These are phyloP conservation scores for Pseudogymnoascus sp. DNA, from an alignment of 2,329 filamentous ascomycete genomes.

Conservation along the genomic window DNA sequence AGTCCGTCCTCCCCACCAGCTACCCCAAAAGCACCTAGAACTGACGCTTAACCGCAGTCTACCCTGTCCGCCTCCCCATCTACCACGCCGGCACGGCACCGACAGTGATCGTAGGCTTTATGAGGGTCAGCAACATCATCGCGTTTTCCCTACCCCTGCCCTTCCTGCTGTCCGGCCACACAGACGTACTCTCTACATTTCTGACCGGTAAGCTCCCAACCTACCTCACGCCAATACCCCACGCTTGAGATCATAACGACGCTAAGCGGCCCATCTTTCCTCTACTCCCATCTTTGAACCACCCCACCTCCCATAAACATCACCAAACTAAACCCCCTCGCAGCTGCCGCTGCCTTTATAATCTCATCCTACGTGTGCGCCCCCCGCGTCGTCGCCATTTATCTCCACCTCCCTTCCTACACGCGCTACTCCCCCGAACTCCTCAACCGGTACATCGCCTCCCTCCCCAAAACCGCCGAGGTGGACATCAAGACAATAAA, in stretches of 20 bases:
- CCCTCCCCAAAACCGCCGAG: conserved; percentile 35
- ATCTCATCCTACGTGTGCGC: conserved; percentile 59
- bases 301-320: conserved; percentile 37
- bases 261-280: neutral
- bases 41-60: conserved; percentile 30
- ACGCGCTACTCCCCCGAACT: conserved; percentile 54
- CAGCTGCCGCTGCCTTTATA: conserved; percentile 44
- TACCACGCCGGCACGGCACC: conserved; percentile 67
- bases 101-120: conserved; percentile 59
- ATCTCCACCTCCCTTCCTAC: conserved; percentile 58
- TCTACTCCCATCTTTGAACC: conserved; percentile 47
- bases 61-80: conserved; percentile 56
- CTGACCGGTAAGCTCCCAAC: neutral
- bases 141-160: conserved; percentile 28
- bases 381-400: conserved; percentile 66
- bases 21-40: neutral
- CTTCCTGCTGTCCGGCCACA: neutral
- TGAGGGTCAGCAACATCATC: conserved; percentile 66
- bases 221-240: neutral
- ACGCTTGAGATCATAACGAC: neutral
- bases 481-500: conserved; percentile 36
- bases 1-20: neutral
- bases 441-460: conserved; percentile 40
- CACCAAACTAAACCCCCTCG: conserved; percentile 31
- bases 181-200: neutral